Conservation (phyloP, 768 basidiomycete genomes). For the Serendipita sp. region DNA sequence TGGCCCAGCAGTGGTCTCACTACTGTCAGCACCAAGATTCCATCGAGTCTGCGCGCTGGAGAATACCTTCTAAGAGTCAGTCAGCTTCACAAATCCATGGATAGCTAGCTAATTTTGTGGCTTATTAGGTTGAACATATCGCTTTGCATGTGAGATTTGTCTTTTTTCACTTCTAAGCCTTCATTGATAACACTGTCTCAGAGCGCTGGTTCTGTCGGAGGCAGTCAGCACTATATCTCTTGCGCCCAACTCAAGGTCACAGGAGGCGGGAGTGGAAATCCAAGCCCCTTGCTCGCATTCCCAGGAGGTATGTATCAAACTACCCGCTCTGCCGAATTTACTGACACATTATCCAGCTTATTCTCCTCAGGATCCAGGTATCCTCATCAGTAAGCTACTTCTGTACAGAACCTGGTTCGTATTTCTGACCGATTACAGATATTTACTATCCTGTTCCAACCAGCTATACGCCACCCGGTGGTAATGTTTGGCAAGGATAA, state of each 20-base stretch:
- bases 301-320: not conserved
- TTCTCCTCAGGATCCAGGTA: not conserved
- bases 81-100: too few species aligned
- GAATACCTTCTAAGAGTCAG: conserved; percentile 8
- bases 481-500: not conserved
- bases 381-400: conserved; percentile 6
- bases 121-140: conserved; percentile 7
- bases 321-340: not conserved
- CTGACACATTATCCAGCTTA: not conserved
- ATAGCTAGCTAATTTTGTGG: too few species aligned
- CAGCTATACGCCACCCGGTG: conserved; percentile 6
- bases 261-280: conserved; percentile 5
- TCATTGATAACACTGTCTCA: not conserved
- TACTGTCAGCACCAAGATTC: conserved; percentile 7
- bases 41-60: conserved; percentile 1
- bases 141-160: not conserved
- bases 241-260: conserved; percentile 8
- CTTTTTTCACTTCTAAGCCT: not conserved
- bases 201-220: not conserved
- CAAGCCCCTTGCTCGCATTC: conserved; percentile 7
- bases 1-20: not conserved
- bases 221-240: not conserved
- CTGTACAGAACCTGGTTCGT: not conserved
- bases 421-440: not conserved
- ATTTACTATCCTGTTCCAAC: conserved; percentile 8